phyloP scores from a whole-genome alignment of 371 early-diverging fungal genomes.

The Mucor mucedo region DNA sequence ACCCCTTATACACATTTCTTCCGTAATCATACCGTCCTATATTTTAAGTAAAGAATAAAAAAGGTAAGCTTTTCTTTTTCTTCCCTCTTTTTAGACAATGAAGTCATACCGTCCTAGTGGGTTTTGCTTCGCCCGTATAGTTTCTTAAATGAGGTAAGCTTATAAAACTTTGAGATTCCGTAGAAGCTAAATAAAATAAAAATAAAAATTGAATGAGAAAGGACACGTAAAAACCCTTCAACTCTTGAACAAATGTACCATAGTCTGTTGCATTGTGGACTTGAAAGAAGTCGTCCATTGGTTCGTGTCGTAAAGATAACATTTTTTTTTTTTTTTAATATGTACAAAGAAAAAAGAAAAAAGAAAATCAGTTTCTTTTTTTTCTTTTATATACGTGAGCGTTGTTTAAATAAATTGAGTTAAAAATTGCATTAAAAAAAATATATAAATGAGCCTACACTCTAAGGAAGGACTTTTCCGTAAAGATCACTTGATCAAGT shows the following conservation, averaged over 20 bases:
- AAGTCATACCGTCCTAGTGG: not conserved
- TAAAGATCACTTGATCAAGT: too few species aligned
- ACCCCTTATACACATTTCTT: constrained; percentile 41
- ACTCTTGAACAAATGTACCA: not conserved
- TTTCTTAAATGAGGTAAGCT: constrained; percentile 4
- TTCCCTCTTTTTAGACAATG: too few species aligned
- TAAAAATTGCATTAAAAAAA: too few species aligned
- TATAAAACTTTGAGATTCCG: constrained; percentile 4
- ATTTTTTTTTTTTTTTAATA: constrained; percentile 8
- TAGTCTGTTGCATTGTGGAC: not conserved
- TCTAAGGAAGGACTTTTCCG: too few species aligned
- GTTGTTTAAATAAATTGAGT: too few species aligned
- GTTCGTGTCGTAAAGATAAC: constrained; percentile 20
- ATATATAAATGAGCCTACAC: too few species aligned
- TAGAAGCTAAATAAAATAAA: constrained; percentile 1
- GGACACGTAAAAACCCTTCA: too few species aligned
- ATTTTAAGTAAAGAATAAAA: not conserved
- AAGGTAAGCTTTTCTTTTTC: not conserved
- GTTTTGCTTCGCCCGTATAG: constrained; percentile 1
- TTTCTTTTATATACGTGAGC: too few species aligned
- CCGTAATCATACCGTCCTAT: constrained; percentile 26
- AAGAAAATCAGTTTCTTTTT: not conserved
- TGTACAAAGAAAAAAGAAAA: not conserved
- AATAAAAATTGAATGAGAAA: not conserved
- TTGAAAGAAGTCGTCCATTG: constrained; percentile 17